Percentiles rank a stretch among this genome's conserved stretches.
These are phyloP conservation scores for Cordyceps pruinosa DNA, from an alignment of 2,329 filamentous ascomycete genomes.

Conservation along the genomic window DNA sequence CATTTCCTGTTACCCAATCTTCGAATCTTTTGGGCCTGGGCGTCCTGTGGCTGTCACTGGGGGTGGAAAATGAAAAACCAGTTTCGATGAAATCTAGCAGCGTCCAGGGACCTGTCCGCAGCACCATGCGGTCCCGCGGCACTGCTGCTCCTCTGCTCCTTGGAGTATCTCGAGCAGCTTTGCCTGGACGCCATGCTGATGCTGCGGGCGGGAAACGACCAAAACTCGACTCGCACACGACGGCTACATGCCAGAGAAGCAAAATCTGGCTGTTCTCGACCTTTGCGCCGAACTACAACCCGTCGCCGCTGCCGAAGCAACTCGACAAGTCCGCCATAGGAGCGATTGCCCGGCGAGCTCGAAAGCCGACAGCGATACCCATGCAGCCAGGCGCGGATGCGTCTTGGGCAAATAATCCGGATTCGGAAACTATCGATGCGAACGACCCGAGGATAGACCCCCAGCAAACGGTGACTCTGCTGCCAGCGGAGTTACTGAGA, in stretches of 20 bases:
- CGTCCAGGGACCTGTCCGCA: constrained; percentile 8
- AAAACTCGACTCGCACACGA: constrained; percentile 9
- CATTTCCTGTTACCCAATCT: neutral
- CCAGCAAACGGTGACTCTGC: neutral
- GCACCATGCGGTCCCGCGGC: constrained; percentile 7
- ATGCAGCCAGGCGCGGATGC: neutral
- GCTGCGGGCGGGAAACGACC: constrained; percentile 12
- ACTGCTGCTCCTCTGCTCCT: neutral
- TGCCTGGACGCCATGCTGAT: constrained; percentile 5
- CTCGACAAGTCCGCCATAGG: constrained; percentile 2
- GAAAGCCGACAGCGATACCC: neutral
- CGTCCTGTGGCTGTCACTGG: neutral
- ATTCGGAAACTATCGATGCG: neutral
- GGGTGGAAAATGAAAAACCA: neutral
- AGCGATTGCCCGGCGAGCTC: constrained; percentile 1
- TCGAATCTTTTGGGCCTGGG: neutral
- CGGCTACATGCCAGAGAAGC: constrained; percentile 24
- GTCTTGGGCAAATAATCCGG: neutral
- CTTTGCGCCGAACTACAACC: constrained; percentile 24
- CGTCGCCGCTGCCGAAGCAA: constrained; percentile 13
- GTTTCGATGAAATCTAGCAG: constrained; percentile 8
- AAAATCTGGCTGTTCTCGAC: constrained; percentile 36
- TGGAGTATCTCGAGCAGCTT: constrained; percentile 3
- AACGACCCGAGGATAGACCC: neutral
- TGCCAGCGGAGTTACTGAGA: neutral